Percentiles rank a stretch among this genome's conserved stretches.
phyloP scores from a whole-genome alignment of 108 stramenopile genomes.

The Cyclotella distinguenda region DNA sequence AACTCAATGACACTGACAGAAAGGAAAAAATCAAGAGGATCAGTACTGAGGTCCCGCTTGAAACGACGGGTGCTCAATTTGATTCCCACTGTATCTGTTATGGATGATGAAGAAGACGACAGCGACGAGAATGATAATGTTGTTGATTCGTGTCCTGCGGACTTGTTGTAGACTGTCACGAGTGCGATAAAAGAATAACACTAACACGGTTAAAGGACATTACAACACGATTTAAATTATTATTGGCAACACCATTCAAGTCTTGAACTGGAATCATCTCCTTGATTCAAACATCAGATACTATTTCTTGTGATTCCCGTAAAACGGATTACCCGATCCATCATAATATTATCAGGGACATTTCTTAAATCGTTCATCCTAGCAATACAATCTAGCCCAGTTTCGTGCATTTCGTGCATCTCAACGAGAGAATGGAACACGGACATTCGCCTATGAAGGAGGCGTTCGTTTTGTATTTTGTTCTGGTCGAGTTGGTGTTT shows the following conservation, averaged over 20 bases:
- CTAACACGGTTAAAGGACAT: no score
- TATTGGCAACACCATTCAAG: no score
- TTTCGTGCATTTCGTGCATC: constrained; percentile 38
- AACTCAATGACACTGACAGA: constrained; percentile 6
- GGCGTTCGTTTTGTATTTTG: constrained; percentile 23
- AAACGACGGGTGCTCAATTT: constrained; percentile 39
- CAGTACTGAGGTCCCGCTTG: constrained; percentile 15
- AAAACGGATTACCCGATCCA: no score
- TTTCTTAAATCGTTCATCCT: constrained; percentile 22
- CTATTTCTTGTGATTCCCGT: no score
- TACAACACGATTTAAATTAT: no score
- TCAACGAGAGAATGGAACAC: constrained; percentile 22
- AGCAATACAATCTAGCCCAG: constrained; percentile 39
- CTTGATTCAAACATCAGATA: no score
- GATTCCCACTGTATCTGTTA: constrained; percentile 33
- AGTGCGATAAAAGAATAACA: no score
- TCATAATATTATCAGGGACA: constrained; percentile 45
- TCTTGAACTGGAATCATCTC: no score
- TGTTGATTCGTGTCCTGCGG: constrained; percentile 35
- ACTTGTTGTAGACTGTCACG: constrained; percentile 30
- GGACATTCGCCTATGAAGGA: constrained; percentile 18
- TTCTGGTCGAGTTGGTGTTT: constrained; percentile 22
- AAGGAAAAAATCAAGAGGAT: constrained; percentile 17
- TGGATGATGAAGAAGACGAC: constrained; percentile 38
- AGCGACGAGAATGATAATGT: constrained; percentile 12